Evolutionary conservation across 352 stramenopile genomes (phyloP), one percentile per base, ranked within the genome.

Genomic region (Phytophthora capsici): DNA sequence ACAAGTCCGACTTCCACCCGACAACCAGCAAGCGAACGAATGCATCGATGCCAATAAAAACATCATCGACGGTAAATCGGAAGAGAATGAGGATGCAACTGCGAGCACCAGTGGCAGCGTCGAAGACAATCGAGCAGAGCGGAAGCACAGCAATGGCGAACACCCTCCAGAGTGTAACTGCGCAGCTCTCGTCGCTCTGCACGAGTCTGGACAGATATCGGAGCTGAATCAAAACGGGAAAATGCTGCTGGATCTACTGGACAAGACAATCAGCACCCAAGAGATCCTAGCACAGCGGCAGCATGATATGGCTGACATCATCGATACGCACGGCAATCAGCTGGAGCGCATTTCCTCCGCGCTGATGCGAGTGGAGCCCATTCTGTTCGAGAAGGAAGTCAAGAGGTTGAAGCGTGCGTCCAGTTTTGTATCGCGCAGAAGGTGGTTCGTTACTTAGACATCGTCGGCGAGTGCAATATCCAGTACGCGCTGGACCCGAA

Each of bases 381-480:
- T 91, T 19, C 60, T 91, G 26, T 59, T 75, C n/a, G 75, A 79
- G 23, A 84, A 63, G 6, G 51, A 57, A 38, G 20, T 47, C 13
- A 54, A 54, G 13, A 17, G 20, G 8, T 19, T 57, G 17, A 64
- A 63, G 30, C 37, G 25, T 25, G 14, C 36, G n/a, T n/a, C n/a
- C n/a, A n/a, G n/a, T n/a, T n/a, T n/a, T n/a, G n/a, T n/a, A n/a
- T n/a, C n/a, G 96, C 97, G n/a, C 82, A 99, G 49, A 98, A 94
- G 67, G 92, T 98, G 49, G 96, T 99, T 51, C 90, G 96, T 38
- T 95, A 99, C 78, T 76, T 99, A 30, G 96, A 96, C 40, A 98
- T 99, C 69, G 92, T 99, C 41, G 97, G 97, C 34, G 97, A 99
- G 73, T 99, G 97, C 67, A 99, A 99, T 80, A 99, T 99, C 71